Percentiles rank a stretch among this genome's conserved stretches.
These are phyloP conservation scores for Nymphaea colorata DNA, from an alignment of 164 flowering plant species.

Conservation along the genomic window DNA sequence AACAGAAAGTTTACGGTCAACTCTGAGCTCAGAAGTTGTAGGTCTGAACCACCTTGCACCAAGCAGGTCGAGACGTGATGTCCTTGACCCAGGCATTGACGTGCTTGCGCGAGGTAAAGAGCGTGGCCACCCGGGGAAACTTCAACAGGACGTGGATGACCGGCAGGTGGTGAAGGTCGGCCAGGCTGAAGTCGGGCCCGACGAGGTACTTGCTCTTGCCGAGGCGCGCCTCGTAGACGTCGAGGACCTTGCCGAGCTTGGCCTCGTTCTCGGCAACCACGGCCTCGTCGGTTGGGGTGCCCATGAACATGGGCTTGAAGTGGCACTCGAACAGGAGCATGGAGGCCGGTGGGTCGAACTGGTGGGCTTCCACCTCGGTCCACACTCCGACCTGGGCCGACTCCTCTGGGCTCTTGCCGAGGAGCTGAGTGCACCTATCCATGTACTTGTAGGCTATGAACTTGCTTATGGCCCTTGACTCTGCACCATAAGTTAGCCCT, in stretches of 20 bases:
- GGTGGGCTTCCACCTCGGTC: constrained; percentile 5
- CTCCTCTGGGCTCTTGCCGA: neutral
- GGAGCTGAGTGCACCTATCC: constrained; percentile 8
- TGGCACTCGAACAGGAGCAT: neutral
- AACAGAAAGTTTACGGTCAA: neutral
- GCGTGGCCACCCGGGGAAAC: neutral
- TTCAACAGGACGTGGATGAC: constrained; percentile 9
- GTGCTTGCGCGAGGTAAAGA: constrained; percentile 5
- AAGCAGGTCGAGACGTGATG: constrained; percentile 10
- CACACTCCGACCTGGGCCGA: neutral
- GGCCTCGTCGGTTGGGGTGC: neutral
- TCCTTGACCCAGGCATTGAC: constrained; percentile 18
- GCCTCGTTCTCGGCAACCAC: constrained; percentile 1
- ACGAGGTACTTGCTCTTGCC: constrained; percentile 12
- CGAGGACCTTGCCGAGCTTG: constrained; percentile 15
- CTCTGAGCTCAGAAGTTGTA: neutral
- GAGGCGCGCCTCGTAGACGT: constrained; percentile 19
- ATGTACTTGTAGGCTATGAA: constrained; percentile 8
- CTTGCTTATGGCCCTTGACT: constrained; percentile 12
- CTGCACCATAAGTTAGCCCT: constrained; percentile 1
- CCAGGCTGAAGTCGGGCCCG: constrained; percentile 11
- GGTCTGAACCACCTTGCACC: neutral
- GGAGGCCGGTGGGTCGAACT: neutral
- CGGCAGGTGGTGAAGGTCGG: constrained; percentile 15
- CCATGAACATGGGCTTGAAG: neutral